Evolutionary conservation across 768 basidiomycete genomes (phyloP).

Genomic region (Kwoniella pini): DNA sequence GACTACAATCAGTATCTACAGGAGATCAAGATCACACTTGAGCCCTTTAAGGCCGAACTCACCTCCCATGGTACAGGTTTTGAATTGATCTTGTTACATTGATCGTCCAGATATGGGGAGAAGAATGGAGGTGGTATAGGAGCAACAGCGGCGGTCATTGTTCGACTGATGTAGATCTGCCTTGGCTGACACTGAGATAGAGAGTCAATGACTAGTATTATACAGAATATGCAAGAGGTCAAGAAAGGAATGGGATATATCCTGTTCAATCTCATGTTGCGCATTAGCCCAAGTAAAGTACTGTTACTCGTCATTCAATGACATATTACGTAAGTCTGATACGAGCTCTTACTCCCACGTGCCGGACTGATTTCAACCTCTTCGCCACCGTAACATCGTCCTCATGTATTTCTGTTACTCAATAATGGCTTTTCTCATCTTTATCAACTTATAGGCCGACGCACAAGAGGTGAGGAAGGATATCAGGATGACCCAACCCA

Average conservation of each 20-base stretch:
- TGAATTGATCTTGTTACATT: conserved; percentile 78
- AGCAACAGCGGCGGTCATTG: conserved; percentile 32
- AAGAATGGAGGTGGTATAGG: conserved; percentile 54
- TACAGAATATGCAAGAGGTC: no score
- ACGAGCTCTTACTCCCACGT: neutral
- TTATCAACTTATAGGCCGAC: no score
- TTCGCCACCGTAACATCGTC: conserved; percentile 11
- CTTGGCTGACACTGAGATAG: no score
- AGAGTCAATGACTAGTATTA: no score
- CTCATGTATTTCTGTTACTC: no score
- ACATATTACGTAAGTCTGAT: neutral
- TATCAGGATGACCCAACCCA: conserved; percentile 51
- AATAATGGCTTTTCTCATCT: no score
- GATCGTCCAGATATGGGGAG: conserved; percentile 75
- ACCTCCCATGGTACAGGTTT: conserved; percentile 99
- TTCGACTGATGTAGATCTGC: no score
- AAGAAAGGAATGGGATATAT: no score
- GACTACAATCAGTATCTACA: neutral
- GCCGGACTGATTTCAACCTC: neutral
- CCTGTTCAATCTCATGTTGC: neutral
- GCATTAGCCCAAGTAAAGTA: neutral
- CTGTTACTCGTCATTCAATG: conserved; percentile 8
- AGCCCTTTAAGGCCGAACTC: conserved; percentile 22
- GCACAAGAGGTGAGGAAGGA: no score
- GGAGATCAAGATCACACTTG: neutral